phyloP scores from a whole-genome alignment of 192 early-diverging fungal species.

The Backusella luteola region DNA sequence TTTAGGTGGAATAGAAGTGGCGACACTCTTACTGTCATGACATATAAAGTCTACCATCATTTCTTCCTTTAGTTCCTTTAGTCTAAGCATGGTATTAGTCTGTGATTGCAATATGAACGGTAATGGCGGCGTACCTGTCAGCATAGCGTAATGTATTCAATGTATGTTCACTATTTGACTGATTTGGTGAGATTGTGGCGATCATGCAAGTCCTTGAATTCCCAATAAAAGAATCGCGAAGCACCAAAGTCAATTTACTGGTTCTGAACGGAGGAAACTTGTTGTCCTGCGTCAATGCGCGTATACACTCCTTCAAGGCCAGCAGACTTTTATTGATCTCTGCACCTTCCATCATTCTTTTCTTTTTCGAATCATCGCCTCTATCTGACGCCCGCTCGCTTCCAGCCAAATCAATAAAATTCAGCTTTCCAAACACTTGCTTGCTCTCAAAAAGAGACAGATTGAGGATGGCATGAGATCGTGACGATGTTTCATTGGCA shows the following conservation, averaged over 20 bases:
- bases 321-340: constrained; percentile 98
- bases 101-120: background rate
- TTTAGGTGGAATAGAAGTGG: background rate
- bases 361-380: constrained; percentile 59
- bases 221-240: constrained; percentile 97
- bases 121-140: constrained; percentile 56
- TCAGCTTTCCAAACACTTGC: constrained; percentile 76
- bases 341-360: constrained; percentile 92
- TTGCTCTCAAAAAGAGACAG: constrained; percentile 63
- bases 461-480: constrained; percentile 96
- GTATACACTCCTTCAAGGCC: constrained; percentile 96
- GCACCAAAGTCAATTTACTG: constrained; percentile 87
- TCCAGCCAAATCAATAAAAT: constrained; percentile 97
- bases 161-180: constrained; percentile 89
- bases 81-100: background rate
- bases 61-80: constrained; percentile 26
- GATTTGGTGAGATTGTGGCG: constrained; percentile 93
- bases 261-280: constrained; percentile 95
- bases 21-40: background rate
- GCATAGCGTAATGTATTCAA: constrained; percentile 98
- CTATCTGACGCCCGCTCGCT: constrained; percentile 97
- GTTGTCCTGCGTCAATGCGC: constrained; percentile 89
- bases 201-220: constrained; percentile 98
- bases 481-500: constrained; percentile 91
- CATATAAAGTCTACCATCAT: background rate